Evolutionary conservation across 495 filamentous ascomycete genomes (phyloP), one percentile per base, ranked within the genome.

Genomic region (Halenospora varia): DNA sequence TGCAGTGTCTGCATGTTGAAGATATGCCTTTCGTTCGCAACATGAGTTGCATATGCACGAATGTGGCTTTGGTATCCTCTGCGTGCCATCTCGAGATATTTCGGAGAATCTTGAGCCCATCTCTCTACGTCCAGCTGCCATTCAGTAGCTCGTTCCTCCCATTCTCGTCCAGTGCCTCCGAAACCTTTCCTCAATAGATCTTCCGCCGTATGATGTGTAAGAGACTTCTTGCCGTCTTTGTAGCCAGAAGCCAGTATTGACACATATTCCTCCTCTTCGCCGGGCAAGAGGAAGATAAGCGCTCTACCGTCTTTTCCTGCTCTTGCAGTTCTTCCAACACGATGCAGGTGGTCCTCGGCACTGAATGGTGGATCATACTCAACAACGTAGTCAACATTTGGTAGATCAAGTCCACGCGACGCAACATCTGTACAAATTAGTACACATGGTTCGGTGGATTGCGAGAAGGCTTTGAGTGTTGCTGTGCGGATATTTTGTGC

Each of bases 361-460:
- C 86, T 88, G 73, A 96, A 97, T 3, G 94, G 87, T 0, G 94
- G 92, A 66, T 97, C 94, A 69, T 94, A 97, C 68, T 98, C 93
- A 56, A 97, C 80, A 25, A 97, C 88, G 17, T 96, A 79, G 64
- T 98, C 94, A 40, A 97, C 88, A 45, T 96, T 92, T 1, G 93
- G 92, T 2, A 98, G 77, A 73, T 98, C 94, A 25, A 97, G 82
- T 66, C 94, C 94, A 53, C 94, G 89, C 18, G 94, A 92, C 18
- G 93, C 89, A 44, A 98, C 93, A 63, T 97, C 94, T 4, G 94
- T 97, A 66, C 90, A 96, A 64, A 98, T 80, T 53, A 98, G 81
- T 18, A 97, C 82, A 0, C 84, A 82, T 1, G 93, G 83, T 2
- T 87, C 77, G 2, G 75, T 76, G 56, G 78, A 84, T 40, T 67